Percentiles rank a stretch among this genome's conserved stretches.
These are phyloP conservation scores for Helenozyma rhizophorensis DNA, from an alignment of 805 yeast species.

Conservation along the genomic window DNA sequence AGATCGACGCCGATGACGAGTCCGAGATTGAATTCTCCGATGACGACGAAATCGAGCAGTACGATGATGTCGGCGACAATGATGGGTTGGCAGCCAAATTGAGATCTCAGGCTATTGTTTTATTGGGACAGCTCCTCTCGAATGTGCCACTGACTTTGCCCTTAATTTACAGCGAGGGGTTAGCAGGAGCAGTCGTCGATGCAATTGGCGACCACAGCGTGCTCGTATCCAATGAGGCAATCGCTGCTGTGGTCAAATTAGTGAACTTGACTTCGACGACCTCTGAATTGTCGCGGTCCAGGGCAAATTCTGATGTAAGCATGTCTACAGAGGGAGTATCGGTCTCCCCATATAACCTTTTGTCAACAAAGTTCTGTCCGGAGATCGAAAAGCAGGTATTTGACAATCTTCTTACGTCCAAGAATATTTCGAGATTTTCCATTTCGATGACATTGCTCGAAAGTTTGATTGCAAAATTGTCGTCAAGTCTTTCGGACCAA, in stretches of 20 bases:
- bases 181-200: constrained; percentile 27
- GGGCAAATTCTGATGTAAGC: constrained; percentile 35
- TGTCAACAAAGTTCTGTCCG: constrained; percentile 5
- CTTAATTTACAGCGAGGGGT: constrained; percentile 22
- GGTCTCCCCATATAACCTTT: background rate
- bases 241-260: constrained; percentile 41
- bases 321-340: constrained; percentile 23
- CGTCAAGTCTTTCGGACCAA: constrained; percentile 10
- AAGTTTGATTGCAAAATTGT: constrained; percentile 19
- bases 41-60: constrained; percentile 41
- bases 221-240: constrained; percentile 47
- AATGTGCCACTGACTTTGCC: constrained; percentile 34
- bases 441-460: constrained; percentile 25
- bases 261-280: constrained; percentile 23
- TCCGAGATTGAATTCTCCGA: constrained; percentile 18
- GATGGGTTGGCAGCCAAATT: constrained; percentile 57
- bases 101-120: constrained; percentile 46
- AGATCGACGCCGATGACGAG: constrained; percentile 34
- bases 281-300: background rate
- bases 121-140: constrained; percentile 36
- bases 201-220: constrained; percentile 42
- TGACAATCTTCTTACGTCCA: constrained; percentile 17
- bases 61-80: constrained; percentile 35
- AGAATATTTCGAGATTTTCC: constrained; percentile 19
- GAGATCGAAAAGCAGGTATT: constrained; percentile 24